A percentile compares a stretch with the other conserved stretches of the same genome.
These are phyloP conservation scores for Scalesia atractyloides DNA, from an alignment of 129 eudicot genomes.

Conservation along the genomic window DNA sequence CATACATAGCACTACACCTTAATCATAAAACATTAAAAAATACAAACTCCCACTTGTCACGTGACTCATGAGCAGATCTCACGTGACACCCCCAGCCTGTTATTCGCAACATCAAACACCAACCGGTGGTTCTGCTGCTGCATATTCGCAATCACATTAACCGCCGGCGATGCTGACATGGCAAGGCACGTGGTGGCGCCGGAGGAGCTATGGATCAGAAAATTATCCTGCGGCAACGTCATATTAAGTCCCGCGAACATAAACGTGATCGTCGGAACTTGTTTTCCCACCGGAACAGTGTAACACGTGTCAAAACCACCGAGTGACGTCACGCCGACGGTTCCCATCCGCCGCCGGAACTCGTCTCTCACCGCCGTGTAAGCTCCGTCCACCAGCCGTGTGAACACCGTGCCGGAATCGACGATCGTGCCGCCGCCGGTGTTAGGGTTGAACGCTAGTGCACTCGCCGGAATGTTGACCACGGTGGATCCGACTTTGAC, in stretches of 20 bases:
- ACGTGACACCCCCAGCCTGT: slow-evolving; percentile 83
- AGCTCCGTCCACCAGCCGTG: slow-evolving; percentile 69
- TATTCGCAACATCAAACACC: slow-evolving; percentile 66
- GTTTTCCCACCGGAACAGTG: slow-evolving; percentile 51
- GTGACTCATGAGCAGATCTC: slow-evolving; percentile 55
- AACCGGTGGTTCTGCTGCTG: slow-evolving; percentile 95
- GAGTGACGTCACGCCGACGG: slow-evolving; percentile 62
- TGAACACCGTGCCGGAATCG: slow-evolving; percentile 92
- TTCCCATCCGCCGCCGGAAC: slow-evolving; percentile 72
- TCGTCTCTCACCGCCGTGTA: slow-evolving; percentile 82
- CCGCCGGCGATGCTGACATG: slow-evolving; percentile 84
- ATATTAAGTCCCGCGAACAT: slow-evolving; percentile 81
- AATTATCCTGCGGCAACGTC: slow-evolving; percentile 80
- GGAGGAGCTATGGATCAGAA: slow-evolving; percentile 75
- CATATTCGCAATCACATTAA: slow-evolving; percentile 91
- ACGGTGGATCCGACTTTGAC: slow-evolving; percentile 61
- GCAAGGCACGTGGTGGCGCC: slow-evolving; percentile 77
- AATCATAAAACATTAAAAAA: slow-evolving; percentile 11
- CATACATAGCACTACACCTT: slow-evolving; percentile 15
- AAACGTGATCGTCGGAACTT: slow-evolving; percentile 75
- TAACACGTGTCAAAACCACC: slow-evolving; percentile 98
- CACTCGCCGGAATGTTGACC: slow-evolving; percentile 66
- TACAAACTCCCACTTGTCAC: slow-evolving; percentile 12
- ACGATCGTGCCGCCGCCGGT: slow-evolving; percentile 87
- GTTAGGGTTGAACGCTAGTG: slow-evolving; percentile 69